Conservation (phyloP, 2,329 filamentous ascomycete species). For the Sporothrix luriei region DNA sequence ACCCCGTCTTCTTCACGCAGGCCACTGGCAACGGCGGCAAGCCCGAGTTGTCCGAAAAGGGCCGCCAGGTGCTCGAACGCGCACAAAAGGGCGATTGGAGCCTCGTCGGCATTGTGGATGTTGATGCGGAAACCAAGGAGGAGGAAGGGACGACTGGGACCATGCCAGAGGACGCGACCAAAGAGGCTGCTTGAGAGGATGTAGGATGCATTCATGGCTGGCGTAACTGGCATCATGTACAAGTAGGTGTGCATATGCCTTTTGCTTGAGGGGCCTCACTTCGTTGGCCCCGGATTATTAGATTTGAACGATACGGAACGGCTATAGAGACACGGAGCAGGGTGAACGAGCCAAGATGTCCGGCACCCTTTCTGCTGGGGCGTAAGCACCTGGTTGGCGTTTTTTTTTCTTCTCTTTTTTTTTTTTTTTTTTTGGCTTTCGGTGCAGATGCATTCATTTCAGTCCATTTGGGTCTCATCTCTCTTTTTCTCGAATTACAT, state of each 20-base stretch:
- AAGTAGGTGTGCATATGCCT: conserved; percentile 1
- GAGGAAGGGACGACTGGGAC: background rate
- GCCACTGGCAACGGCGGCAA: conserved; percentile 58
- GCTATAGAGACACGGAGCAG: conserved; percentile 26
- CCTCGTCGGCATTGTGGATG: conserved; percentile 40
- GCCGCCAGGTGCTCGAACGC: conserved; percentile 53
- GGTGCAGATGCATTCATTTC: background rate
- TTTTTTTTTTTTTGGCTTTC: too few relatives aligned
- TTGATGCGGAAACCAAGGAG: background rate
- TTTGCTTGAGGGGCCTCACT: background rate
- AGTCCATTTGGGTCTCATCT: background rate
- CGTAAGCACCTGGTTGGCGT: conserved; percentile 21
- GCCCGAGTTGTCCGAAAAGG: conserved; percentile 59
- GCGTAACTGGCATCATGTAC: conserved; percentile 3
- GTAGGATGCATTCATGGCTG: conserved; percentile 4
- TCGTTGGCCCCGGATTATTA: conserved; percentile 13
- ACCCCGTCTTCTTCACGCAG: conserved; percentile 83
- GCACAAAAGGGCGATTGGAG: conserved; percentile 58
- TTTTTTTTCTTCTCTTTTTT: background rate
- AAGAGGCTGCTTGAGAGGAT: conserved; percentile 11
- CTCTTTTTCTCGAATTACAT: background rate
- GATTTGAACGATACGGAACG: conserved; percentile 27
- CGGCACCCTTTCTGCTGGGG: background rate
- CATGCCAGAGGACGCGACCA: background rate
- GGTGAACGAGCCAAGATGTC: background rate